Evolutionary conservation across 805 yeast genomes (phyloP), one percentile per base, ranked within the genome.

Genomic region (Metschnikowia cubensis): DNA sequence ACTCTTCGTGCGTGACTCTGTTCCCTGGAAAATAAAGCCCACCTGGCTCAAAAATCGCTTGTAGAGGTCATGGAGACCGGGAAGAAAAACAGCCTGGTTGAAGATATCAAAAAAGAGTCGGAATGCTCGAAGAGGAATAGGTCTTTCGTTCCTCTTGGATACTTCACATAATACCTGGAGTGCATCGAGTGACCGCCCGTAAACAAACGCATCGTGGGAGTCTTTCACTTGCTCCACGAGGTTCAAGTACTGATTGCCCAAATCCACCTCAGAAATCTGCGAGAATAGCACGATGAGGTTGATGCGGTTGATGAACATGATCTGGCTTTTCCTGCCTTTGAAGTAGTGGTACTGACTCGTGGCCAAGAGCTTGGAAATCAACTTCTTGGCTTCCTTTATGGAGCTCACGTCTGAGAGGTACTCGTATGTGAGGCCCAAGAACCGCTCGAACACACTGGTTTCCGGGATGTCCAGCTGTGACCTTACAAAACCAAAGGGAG

Each of bases 291-390:
- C 47, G 3, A 72, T 59, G 47, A 71, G 65, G 48, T 73, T 73
- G 35, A 71, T 50, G 34, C 78, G 55, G 50, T 73, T 73, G 29
- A 65, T 55, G 47, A 65, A 73, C 64, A 69, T 69, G 4, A 61
- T 61, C 39, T 59, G 63, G 42, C 65, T 64, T 6, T 50, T 56
- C 45, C 59, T 58, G 10, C 62, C 67, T 18, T 57, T 59, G 25
- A 59, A 59, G 45, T 69, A 71, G 3, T 55, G 61, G 42, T 61
- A 71, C 40, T 65, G 68, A 47, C 76, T 72, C 1, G 77, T 70
- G 0, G 70, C 66, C 34, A 72, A 60, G 34, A 73, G 52, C 50
- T 74, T 73, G 7, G 70, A 65, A 1, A 69, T 59, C 22, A 74
- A 55, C 43, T 67, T 61, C 38, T 62, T 62, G 13, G 57, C 59